A percentile compares a stretch with the other conserved stretches of the same genome.
These are phyloP conservation scores for Penicillium corylophilum DNA, from an alignment of 2,329 filamentous ascomycete species.

Conservation along the genomic window DNA sequence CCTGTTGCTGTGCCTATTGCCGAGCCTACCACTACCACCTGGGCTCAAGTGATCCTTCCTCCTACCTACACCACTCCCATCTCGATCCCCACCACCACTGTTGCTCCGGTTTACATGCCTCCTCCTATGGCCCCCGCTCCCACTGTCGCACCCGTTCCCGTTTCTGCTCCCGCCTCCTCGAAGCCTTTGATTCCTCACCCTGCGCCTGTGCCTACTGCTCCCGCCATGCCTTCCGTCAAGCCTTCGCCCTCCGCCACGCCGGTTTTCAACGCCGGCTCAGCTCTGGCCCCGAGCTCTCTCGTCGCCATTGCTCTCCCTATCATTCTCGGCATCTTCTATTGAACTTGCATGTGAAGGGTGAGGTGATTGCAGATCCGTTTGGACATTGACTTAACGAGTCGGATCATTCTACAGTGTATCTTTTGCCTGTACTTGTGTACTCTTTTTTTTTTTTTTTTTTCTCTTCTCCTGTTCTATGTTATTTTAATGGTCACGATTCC, in stretches of 20 bases:
- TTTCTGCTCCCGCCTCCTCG: slow-evolving; percentile 9
- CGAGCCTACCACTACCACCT: slow-evolving; percentile 15
- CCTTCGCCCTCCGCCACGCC: slow-evolving; percentile 2
- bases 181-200: slow-evolving; percentile 20
- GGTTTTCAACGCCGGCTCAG: slow-evolving; percentile 22
- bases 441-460: slow-evolving; percentile 2
- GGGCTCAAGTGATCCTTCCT: slow-evolving; percentile 11
- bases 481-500: slow-evolving; percentile 5
- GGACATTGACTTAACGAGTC: not conserved
- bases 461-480: slow-evolving; percentile 16
- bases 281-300: slow-evolving; percentile 15
- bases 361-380: slow-evolving; percentile 5
- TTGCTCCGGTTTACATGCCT: slow-evolving; percentile 10
- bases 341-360: slow-evolving; percentile 3
- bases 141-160: not conserved
- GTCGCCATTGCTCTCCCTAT: slow-evolving; percentile 18
- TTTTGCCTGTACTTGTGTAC: not conserved
- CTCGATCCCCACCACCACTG: slow-evolving; percentile 15
- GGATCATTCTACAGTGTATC: slow-evolving; percentile 1
- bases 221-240: not conserved
- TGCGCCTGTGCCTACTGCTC: slow-evolving; percentile 11
- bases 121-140: slow-evolving; percentile 6
- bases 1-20: slow-evolving; percentile 13
- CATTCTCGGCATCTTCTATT: slow-evolving; percentile 21
- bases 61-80: slow-evolving; percentile 23